These are phyloP conservation scores for Ustilago shanxiensis DNA, from an alignment of 1,284 basidiomycete genomes.

Conservation along the genomic window DNA sequence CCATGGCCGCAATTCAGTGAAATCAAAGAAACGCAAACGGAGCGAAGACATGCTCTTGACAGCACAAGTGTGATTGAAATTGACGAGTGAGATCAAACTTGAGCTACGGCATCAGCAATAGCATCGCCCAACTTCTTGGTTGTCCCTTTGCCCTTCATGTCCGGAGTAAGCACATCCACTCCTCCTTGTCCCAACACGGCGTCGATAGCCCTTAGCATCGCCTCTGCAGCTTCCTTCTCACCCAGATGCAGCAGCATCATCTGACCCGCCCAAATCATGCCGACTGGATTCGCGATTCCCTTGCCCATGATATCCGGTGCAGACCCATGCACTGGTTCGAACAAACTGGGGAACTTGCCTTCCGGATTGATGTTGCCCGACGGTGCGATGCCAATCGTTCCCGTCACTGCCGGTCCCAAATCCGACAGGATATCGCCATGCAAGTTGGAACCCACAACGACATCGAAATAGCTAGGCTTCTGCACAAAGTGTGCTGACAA, in stretches of 20 bases:
- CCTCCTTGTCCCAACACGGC: slow-evolving; percentile 58
- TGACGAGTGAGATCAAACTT: slow-evolving; percentile 3
- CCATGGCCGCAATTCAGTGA: not conserved
- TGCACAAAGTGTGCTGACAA: slow-evolving; percentile 74
- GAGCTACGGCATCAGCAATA: slow-evolving; percentile 35
- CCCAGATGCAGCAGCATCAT: slow-evolving; percentile 76
- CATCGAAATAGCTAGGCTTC: slow-evolving; percentile 74
- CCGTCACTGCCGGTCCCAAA: slow-evolving; percentile 75
- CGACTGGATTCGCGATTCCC: slow-evolving; percentile 70
- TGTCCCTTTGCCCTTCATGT: slow-evolving; percentile 48
- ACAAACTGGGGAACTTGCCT: slow-evolving; percentile 71
- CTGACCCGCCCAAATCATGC: slow-evolving; percentile 75
- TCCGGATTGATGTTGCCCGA: slow-evolving; percentile 75
- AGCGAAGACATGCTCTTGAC: not conserved
- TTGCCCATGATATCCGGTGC: slow-evolving; percentile 46
- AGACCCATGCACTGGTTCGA: slow-evolving; percentile 71
- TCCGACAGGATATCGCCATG: slow-evolving; percentile 76
- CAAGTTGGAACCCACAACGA: slow-evolving; percentile 75
- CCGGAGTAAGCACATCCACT: slow-evolving; percentile 32
- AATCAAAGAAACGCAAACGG: not conserved
- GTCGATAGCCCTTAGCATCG: slow-evolving; percentile 75
- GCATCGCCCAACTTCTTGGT: slow-evolving; percentile 47
- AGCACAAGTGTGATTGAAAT: not conserved
- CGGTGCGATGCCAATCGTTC: slow-evolving; percentile 76
- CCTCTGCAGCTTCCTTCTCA: slow-evolving; percentile 73